Evolutionary conservation across 1,139 yeast species (phyloP), one percentile per base, ranked within the genome.

Genomic region (Suhomyces atakaporum): DNA sequence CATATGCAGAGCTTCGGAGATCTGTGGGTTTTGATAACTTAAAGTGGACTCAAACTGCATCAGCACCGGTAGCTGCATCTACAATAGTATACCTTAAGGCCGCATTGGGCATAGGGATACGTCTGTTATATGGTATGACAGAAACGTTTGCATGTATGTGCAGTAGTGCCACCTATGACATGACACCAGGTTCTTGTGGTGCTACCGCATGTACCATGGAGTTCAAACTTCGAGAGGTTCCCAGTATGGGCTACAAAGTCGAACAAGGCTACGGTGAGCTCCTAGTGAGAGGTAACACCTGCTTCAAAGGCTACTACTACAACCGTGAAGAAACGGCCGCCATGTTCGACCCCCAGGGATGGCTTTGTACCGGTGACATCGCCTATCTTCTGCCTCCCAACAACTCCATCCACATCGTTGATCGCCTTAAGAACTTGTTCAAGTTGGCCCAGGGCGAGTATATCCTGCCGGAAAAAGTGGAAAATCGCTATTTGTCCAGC

Each of bases 271-370:
- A 35, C 29, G 80, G 81, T 31, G 94, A 85, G 54, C 61, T 84
- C 38, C 66, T 75, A 56, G 54, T 84, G 25, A 69, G 90, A 38
- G 92, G 94, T 2, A 79, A 85, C 4, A 86, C 79, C 51, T 66
- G 79, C 25, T 81, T 84, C 55, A 49, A 53, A 21, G 77, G 74
- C 10, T 85, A 85, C 60, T 83, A 60, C 62, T 75, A 81, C 52
- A 77, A 79, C 47, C 70, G 69, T 7, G 67, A 69, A 27, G 81
- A 75, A 45, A 79, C 85, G 2, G 55, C 52, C 12, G 73, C 71
- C 35, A 70, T 78, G 3, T 53, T 81, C 35, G 84, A 79, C 48
- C 58, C 66, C 26, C 83, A 83, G 16, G 89, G 89, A 7, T 69
- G 74, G 73, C 62, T 65, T 43, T 49, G 50, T 27, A 63, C 73